Conservation (phyloP, 1,284 basidiomycete genomes). For the Caloboletus inedulis region DNA sequence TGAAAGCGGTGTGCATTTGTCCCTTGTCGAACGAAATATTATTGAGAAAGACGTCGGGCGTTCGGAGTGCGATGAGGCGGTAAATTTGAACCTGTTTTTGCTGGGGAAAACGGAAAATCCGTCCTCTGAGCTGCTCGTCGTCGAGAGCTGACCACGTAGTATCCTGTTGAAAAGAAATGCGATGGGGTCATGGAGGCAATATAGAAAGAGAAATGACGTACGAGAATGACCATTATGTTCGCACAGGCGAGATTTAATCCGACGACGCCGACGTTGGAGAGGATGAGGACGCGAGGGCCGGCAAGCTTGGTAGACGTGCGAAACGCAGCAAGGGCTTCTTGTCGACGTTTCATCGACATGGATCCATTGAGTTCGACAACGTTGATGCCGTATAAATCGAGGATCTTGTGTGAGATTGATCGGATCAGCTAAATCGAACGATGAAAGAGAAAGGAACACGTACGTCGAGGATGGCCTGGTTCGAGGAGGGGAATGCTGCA, state of each 20-base stretch:
- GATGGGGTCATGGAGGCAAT: background rate
- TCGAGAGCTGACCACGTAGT: constrained; percentile 21
- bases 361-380: background rate
- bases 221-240: background rate
- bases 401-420: too few relatives aligned
- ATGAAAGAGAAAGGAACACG: too few relatives aligned
- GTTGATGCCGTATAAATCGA: too few relatives aligned
- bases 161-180: constrained; percentile 10
- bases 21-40: constrained; percentile 14
- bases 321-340: background rate
- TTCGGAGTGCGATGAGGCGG: constrained; percentile 6
- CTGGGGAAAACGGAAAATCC: constrained; percentile 17
- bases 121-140: constrained; percentile 18
- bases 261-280: background rate
- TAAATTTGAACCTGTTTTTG: constrained; percentile 17
- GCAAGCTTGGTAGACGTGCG: background rate
- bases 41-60: constrained; percentile 10
- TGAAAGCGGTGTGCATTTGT: background rate
- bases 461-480: too few relatives aligned
- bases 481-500: too few relatives aligned
- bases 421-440: too few relatives aligned
- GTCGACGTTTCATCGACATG: background rate
- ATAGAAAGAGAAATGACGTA: background rate
- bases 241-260: background rate
- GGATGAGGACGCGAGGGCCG: background rate